Evolutionary conservation across 805 yeast genomes (phyloP), one percentile per base, ranked within the genome.

Genomic region (Ogataea ganodermae): DNA sequence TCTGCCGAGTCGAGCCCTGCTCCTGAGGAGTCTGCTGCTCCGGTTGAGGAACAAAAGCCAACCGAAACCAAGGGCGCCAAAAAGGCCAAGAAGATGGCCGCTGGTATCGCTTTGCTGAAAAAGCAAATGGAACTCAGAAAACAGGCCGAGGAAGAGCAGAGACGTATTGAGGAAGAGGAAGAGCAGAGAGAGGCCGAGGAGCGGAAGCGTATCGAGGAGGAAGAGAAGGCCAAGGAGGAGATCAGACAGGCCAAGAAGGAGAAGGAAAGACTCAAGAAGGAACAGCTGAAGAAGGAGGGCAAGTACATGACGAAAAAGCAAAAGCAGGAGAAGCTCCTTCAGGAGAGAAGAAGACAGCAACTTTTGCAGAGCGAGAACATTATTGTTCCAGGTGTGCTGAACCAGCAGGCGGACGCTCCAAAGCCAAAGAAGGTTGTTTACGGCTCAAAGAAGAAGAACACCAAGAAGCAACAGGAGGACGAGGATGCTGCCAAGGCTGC

Each of bases 201-300:
- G 59, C 82, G 77, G 56, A 71, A 67, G 47, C 60, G 61, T 18
- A 71, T 71, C 4, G 74, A 71, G 35, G 84, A 75, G 56, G 94
- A 84, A 63, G 96, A 84, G 61, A 87, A 69, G 21, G 80, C 72
- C 46, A 74, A 74, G 48, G 78, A 76, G 53, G 91, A 80, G 57
- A 82, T 79, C 31, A 80, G 76, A 46, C 74, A 70, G 58, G 76
- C 74, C 10, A 92, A 87, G 79, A 89, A 83, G 61, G 99, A 94
- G 69, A 87, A 81, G 66, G 97, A 92, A 62, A 86, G 79, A 70
- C 78, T 79, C 50, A 90, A 86, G 75, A 85, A 80, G 57, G 99
- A 94, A 61, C 92, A 89, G 71, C 81, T 94, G 67, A 89, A 88
- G 71, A 94, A 97, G 28, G 97, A 92, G 71, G 99, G 99, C 63